These are phyloP conservation scores for Lepidium sativum DNA, from an alignment of 345 rosid genomes.

Conservation along the genomic window DNA sequence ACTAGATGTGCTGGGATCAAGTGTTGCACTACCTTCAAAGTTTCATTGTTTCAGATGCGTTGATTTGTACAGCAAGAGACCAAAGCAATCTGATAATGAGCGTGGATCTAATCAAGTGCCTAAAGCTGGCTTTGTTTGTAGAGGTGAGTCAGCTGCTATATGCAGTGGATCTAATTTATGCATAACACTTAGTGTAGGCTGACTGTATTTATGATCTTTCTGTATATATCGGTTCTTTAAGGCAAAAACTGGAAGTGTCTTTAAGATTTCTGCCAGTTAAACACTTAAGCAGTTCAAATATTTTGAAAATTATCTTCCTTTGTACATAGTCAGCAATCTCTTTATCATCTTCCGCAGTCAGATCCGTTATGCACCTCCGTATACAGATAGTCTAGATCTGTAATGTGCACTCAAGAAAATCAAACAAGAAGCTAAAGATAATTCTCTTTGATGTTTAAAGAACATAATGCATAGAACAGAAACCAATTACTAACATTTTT, in stretches of 20 bases:
- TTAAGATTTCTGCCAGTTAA: not conserved
- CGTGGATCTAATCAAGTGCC: constrained; percentile 21
- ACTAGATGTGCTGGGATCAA: constrained; percentile 65
- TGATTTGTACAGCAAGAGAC: constrained; percentile 14
- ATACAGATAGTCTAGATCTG: constrained; percentile 23
- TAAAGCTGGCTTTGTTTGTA: constrained; percentile 26
- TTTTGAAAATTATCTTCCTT: too few species aligned
- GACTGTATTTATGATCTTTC: constrained; percentile 15
- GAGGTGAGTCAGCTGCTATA: constrained; percentile 30
- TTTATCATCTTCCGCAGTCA: constrained; percentile 45
- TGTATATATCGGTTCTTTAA: constrained; percentile 9
- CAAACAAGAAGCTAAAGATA: not conserved
- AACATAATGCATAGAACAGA: not conserved
- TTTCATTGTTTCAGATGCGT: constrained; percentile 42
- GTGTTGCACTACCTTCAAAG: constrained; percentile 32
- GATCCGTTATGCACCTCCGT: constrained; percentile 32
- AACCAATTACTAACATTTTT: not conserved
- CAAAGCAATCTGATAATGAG: constrained; percentile 13
- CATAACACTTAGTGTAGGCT: constrained; percentile 24
- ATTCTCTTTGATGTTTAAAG: not conserved
- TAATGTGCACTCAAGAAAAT: not conserved
- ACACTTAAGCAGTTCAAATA: not conserved
- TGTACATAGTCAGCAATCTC: constrained; percentile 47
- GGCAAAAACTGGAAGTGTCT: constrained; percentile 6
- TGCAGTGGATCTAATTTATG: constrained; percentile 24